These are phyloP conservation scores for Monosporascus sp. DNA, from an alignment of 2,329 filamentous ascomycete species.

Conservation along the genomic window DNA sequence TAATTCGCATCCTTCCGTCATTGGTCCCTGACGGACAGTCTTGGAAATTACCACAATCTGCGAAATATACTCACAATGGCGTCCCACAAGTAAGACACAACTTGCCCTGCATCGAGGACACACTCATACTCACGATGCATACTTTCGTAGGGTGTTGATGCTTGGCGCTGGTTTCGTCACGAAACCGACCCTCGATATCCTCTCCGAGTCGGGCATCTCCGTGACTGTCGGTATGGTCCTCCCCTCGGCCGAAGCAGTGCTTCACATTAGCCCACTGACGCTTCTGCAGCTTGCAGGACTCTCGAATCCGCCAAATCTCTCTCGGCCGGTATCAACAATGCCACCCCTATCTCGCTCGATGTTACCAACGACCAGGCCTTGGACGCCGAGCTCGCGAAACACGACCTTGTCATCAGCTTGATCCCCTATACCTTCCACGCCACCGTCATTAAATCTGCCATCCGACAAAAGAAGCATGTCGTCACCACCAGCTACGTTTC, in stretches of 20 bases:
- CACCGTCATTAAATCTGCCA: conserved; percentile 86
- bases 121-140: conserved; percentile 11
- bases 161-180: conserved; percentile 50
- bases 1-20: background rate
- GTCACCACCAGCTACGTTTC: conserved; percentile 93
- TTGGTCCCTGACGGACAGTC: background rate
- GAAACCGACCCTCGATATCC: conserved; percentile 52
- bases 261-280: background rate
- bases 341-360: conserved; percentile 37
- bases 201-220: conserved; percentile 49
- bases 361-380: conserved; percentile 71
- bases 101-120: background rate
- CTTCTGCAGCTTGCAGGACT: conserved; percentile 7
- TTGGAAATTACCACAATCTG: background rate
- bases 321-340: conserved; percentile 2
- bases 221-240: conserved; percentile 47
- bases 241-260: background rate
- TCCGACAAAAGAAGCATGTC: conserved; percentile 89
- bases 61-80: conserved; percentile 22
- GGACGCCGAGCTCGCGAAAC: conserved; percentile 72
- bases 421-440: conserved; percentile 91
- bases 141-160: conserved; percentile 33
- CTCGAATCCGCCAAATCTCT: conserved; percentile 6
- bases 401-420: conserved; percentile 72
- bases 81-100: background rate